These are phyloP conservation scores for Collybia sordida DNA, from an alignment of 768 basidiomycete genomes.

Conservation along the genomic window DNA sequence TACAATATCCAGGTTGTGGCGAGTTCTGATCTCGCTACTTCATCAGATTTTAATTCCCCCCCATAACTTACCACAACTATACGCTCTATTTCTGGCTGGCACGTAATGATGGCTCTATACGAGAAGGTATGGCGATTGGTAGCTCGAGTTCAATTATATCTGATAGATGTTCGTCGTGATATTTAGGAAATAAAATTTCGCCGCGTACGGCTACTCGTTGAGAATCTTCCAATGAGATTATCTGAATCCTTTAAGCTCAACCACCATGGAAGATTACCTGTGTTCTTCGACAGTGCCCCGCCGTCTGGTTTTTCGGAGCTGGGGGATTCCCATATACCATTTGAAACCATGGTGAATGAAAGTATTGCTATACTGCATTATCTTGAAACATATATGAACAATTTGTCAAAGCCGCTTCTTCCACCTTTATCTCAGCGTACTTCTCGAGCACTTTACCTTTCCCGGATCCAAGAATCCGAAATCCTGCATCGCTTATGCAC, in stretches of 20 bases:
- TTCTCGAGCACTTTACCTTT: constrained; percentile 15
- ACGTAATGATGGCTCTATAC: constrained; percentile 25
- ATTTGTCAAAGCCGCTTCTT: constrained; percentile 16
- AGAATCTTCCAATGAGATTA: constrained; percentile 23
- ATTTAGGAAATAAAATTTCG: constrained; percentile 19
- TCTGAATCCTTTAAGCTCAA: constrained; percentile 25
- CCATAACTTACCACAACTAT: constrained; percentile 14
- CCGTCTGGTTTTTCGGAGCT: neutral
- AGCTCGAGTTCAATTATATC: neutral
- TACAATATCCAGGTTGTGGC: constrained; percentile 6
- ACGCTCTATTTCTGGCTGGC: constrained; percentile 27
- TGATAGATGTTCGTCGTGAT: too few relatives aligned
- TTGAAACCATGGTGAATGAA: constrained; percentile 20
- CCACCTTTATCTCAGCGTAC: constrained; percentile 16
- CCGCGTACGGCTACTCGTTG: constrained; percentile 19
- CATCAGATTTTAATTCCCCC: constrained; percentile 1
- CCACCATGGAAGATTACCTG: constrained; percentile 26
- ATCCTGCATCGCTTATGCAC: constrained; percentile 25
- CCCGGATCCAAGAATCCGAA: constrained; percentile 26
- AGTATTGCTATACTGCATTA: constrained; percentile 29
- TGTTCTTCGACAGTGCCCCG: constrained; percentile 17
- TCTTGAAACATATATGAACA: constrained; percentile 24
- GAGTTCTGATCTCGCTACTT: constrained; percentile 7
- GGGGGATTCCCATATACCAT: neutral
- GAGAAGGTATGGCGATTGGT: constrained; percentile 19